phyloP scores from a whole-genome alignment of 805 yeast species.

The Hanseniaspora clermontiae region DNA sequence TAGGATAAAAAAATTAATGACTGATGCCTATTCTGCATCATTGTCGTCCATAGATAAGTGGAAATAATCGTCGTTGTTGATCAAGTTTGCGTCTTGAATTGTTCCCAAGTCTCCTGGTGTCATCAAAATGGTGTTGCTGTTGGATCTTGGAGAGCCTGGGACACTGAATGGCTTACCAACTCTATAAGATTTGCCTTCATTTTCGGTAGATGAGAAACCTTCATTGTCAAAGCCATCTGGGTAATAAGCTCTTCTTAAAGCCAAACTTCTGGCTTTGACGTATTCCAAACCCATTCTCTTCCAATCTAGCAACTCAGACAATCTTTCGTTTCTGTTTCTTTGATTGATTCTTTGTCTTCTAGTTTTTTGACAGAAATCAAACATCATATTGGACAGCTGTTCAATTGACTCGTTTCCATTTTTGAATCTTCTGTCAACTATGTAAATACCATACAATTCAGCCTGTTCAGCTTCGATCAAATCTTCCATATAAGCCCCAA shows the following conservation, averaged over 20 bases:
- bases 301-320: constrained; percentile 91
- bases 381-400: constrained; percentile 82
- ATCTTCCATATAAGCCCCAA: constrained; percentile 98
- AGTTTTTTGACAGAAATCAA: constrained; percentile 72
- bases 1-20: too few relatives aligned
- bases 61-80: constrained; percentile 61
- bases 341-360: constrained; percentile 96
- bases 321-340: constrained; percentile 90
- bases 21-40: constrained; percentile 18
- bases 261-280: constrained; percentile 83
- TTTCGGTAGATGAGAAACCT: constrained; percentile 16
- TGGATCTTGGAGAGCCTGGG: constrained; percentile 86
- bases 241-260: constrained; percentile 74
- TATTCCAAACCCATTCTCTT: constrained; percentile 95
- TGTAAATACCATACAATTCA: constrained; percentile 90
- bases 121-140: constrained; percentile 54
- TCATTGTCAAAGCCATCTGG: constrained; percentile 57
- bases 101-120: constrained; percentile 98
- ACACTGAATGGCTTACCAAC: constrained; percentile 85
- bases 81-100: constrained; percentile 73
- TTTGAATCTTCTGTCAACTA: constrained; percentile 87
- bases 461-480: constrained; percentile 70
- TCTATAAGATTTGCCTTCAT: constrained; percentile 31
- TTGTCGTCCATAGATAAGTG: constrained; percentile 34
- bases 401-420: constrained; percentile 86